These are phyloP conservation scores for Fonsecaea nubica DNA, from an alignment of 2,329 filamentous ascomycete genomes.

Conservation along the genomic window DNA sequence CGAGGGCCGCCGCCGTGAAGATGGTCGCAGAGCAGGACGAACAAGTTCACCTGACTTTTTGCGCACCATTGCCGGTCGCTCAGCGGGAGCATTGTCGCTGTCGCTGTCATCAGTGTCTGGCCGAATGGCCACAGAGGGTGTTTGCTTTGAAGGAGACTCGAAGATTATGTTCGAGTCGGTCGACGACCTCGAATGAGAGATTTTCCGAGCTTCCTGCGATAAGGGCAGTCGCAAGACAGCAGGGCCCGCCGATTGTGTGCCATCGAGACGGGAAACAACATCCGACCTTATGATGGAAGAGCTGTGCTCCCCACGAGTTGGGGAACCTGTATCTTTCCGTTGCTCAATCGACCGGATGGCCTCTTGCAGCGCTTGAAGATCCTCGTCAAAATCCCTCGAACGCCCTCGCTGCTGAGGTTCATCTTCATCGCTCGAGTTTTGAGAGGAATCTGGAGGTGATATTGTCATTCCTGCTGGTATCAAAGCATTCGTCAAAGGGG, in stretches of 20 bases:
- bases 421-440: slow-evolving; percentile 85
- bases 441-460: slow-evolving; percentile 85
- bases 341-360: slow-evolving; percentile 82
- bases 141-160: slow-evolving; percentile 53
- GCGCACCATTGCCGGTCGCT: slow-evolving; percentile 88
- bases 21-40: slow-evolving; percentile 82
- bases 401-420: slow-evolving; percentile 51
- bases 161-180: slow-evolving; percentile 62
- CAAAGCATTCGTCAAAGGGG: slow-evolving; percentile 75
- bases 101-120: slow-evolving; percentile 62
- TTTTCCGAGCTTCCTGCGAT: slow-evolving; percentile 64
- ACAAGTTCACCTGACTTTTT: slow-evolving; percentile 99
- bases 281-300: slow-evolving; percentile 32
- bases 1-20: slow-evolving; percentile 79
- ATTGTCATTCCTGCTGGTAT: slow-evolving; percentile 87
- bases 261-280: slow-evolving; percentile 34
- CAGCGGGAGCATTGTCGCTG: slow-evolving; percentile 61
- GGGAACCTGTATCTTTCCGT: slow-evolving; percentile 63
- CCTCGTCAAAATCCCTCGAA: slow-evolving; percentile 49
- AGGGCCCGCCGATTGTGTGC: slow-evolving; percentile 47
- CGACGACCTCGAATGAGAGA: slow-evolving; percentile 65
- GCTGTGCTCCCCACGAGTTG: slow-evolving; percentile 49
- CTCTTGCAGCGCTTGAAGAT: slow-evolving; percentile 73
- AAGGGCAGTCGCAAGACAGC: slow-evolving; percentile 52
- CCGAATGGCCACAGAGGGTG: slow-evolving; percentile 47